phyloP scores from a whole-genome alignment of 306 rosid genomes.

The Glycine soja region DNA sequence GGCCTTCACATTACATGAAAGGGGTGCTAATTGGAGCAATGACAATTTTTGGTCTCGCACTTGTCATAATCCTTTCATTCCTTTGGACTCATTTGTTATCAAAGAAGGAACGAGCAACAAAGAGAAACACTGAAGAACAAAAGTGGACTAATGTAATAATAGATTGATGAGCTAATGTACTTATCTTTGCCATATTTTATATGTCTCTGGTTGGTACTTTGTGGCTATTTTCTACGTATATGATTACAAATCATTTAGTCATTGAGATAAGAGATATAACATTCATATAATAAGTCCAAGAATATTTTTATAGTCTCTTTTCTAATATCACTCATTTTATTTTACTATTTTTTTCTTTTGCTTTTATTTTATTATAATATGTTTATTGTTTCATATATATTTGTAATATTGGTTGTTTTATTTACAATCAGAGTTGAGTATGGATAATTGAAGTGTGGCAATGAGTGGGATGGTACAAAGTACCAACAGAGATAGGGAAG shows the following conservation, averaged over 20 bases:
- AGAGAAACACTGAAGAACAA: conserved; percentile 71
- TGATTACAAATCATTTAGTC: conserved; percentile 4
- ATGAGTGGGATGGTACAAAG: neutral
- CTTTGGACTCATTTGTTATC: conserved; percentile 73
- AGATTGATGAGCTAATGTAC: conserved; percentile 32
- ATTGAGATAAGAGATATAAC: no score
- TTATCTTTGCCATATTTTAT: conserved; percentile 45
- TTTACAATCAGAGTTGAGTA: conserved; percentile 28
- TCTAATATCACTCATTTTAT: neutral
- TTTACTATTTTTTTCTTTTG: neutral
- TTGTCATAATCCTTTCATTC: conserved; percentile 64
- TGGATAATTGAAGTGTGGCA: conserved; percentile 12
- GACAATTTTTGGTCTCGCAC: conserved; percentile 63
- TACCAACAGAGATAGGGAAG: conserved; percentile 4
- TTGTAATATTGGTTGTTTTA: conserved; percentile 40
- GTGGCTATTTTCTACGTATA: conserved; percentile 8
- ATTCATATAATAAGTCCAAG: neutral
- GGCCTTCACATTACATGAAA: conserved; percentile 76
- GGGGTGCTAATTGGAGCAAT: conserved; percentile 81
- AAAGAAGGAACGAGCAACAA: conserved; percentile 80
- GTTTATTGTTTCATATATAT: neutral
- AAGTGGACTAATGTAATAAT: no score
- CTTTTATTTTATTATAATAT: neutral
- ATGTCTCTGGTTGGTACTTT: conserved; percentile 13
- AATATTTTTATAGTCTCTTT: neutral